Evolutionary conservation across 2,329 filamentous ascomycete species (phyloP), one percentile per base, ranked within the genome.

Genomic region (Pyricularia sp.): DNA sequence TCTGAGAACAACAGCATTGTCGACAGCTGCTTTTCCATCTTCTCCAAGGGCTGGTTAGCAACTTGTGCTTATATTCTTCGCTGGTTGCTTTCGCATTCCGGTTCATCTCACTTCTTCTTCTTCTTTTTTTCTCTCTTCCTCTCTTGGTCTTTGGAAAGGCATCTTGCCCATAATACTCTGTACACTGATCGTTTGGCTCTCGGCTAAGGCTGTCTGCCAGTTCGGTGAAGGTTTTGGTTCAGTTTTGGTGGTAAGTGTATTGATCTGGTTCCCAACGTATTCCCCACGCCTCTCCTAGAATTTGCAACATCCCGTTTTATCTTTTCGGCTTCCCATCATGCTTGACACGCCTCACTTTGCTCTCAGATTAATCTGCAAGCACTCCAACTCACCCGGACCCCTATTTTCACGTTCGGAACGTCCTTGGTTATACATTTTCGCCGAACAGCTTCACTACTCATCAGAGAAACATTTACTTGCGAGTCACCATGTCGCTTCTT

Each of bases 111-210:
- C 26, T 35, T 62, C 33, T 13, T 63, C 22, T 62, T 55, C 33
- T 35, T 35, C 33, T 30, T 63, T 24, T 19, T 53, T 24, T 53
- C 28, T 40, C 16, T 19, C 8, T n/a, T 22, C 28, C 62, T 53
- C 62, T 55, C 62, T 63, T 63, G 62, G 40, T 53, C 40, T 63
- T 63, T 63, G 62, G 62, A 63, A 53, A 24, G 62, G 62, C 62
- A 28, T 31, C 24, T 44, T 24, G 62, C 40, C 40, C 26, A 63
- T 53, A 53, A 30, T 22, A 26, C 40, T 63, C 40, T 33, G 26
- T 53, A 30, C 9, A 19, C 28, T 13, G 9, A 28, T 35, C 26
- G 62, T 49, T 53, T 63, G 40, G 49, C 62, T 19, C 40, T 24
- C 40, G 62, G 19, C 26, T 63, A n/a, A 16, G 30, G 19, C 62